phyloP scores from a whole-genome alignment of 805 yeast genomes.

The Sugiyamaella smithiae region DNA sequence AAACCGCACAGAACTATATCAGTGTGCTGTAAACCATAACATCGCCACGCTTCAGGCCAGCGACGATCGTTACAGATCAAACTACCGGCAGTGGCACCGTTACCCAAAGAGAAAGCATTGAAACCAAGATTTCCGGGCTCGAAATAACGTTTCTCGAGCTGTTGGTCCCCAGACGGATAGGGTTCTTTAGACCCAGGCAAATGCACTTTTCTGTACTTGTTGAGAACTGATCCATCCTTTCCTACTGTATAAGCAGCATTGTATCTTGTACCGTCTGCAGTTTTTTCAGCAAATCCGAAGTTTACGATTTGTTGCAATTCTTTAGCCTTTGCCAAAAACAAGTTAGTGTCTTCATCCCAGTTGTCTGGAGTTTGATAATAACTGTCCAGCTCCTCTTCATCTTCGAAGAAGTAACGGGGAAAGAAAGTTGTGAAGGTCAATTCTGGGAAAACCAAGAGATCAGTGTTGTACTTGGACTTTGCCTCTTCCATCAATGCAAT shows the following conservation, averaged over 20 bases:
- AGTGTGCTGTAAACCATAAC: not conserved
- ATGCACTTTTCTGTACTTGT: not conserved
- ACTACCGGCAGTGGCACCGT: not conserved
- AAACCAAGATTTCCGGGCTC: not conserved
- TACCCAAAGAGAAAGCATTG: not conserved
- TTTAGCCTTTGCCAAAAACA: not conserved
- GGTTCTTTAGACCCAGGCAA: not conserved
- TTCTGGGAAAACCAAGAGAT: not conserved
- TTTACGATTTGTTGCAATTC: not conserved
- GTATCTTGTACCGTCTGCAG: not conserved
- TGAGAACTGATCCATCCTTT: not conserved
- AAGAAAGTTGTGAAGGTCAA: not conserved
- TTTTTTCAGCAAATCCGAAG: not conserved
- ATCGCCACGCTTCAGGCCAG: constrained; percentile 3
- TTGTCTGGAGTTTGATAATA: not conserved
- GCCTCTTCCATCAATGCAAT: not conserved
- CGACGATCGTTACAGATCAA: not conserved
- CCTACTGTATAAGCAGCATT: not conserved
- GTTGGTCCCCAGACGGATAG: not conserved
- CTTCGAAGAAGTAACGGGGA: not conserved
- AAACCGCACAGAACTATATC: constrained; percentile 1
- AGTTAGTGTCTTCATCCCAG: not conserved
- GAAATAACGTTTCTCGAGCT: not conserved
- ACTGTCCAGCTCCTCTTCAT: not conserved
- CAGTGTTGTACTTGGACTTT: not conserved